Base-by-base conservation (phyloP, 2,329 filamentous ascomycete species). In the Kalaharituber pfeilii region DNA sequence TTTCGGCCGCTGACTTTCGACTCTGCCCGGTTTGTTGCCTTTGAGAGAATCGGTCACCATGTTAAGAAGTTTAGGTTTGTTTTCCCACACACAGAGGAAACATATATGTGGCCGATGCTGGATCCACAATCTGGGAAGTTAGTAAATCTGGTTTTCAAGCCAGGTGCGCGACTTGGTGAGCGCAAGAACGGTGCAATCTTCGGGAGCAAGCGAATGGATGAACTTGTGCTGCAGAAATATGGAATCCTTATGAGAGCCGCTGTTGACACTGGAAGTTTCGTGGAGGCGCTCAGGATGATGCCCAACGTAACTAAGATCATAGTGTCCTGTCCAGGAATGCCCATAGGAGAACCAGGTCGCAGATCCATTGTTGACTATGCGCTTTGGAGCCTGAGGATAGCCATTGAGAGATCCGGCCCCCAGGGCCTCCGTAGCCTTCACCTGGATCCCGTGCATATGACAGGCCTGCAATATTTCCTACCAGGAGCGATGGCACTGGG, bases 211-310 rank as follows among this genome's bases (percentile, higher is more conserved):
- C 13, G 18, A 63, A 78, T 91, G 64, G 86, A 81, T 57, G 82
- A 89, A 65, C 75, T 93, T 55, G 74, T 94, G 57, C 84, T 86
- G 13, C 80, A 86, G 65, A 86, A 94, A 69, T 94, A 93, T 64
- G 85, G 86, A 52, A 85, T 87, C 5, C 71, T 94, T 2, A 94
- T 94, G 69, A 87, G 94, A 65, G 84, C 86, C 5, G 84, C 87
- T 6, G 89, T 85, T 57, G 91, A 94, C 65, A 82, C 93, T 5
- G 78, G 84, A 4, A 84, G 84, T 36, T 94, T 94, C 70, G 80
- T 89, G 62, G 75, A 79, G 59, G 84, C 84, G 50, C 73, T 94
- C 65, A 76, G 75, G 30, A 72, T 80, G 58, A 67, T 94, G 63
- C 71, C 77, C 55, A 82, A 81, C 62, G 71, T 94, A 63, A 73